Evolutionary conservation across 2,329 filamentous ascomycete genomes (phyloP).

Genomic region (Gremmenia infestans): DNA sequence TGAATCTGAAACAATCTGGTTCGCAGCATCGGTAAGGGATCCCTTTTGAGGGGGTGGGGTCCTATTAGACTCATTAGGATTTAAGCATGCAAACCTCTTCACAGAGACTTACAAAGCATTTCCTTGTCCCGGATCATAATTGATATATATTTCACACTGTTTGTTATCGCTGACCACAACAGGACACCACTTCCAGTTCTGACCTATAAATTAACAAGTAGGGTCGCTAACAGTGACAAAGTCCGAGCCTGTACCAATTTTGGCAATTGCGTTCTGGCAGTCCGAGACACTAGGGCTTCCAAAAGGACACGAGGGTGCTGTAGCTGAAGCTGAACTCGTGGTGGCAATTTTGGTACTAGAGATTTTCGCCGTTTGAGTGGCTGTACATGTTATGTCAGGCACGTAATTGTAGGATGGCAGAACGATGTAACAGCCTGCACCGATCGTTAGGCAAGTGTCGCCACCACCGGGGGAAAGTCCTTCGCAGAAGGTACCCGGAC

Average conservation of each 20-base stretch:
- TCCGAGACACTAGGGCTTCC: background rate
- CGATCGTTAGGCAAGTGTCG: background rate
- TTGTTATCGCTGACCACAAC: background rate
- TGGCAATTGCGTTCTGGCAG: background rate
- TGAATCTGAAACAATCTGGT: background rate
- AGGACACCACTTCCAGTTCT: background rate
- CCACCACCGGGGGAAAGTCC: background rate
- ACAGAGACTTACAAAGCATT: background rate
- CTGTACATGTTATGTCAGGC: background rate
- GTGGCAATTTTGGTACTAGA: background rate
- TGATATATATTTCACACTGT: background rate
- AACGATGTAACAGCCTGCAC: background rate
- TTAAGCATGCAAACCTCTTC: background rate
- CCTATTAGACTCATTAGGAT: background rate
- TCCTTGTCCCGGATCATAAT: background rate
- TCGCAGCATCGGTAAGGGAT: background rate
- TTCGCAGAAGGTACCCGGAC: background rate
- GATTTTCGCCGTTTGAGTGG: no score
- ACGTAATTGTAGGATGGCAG: background rate
- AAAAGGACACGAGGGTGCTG: background rate
- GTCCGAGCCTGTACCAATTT: background rate
- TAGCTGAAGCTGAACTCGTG: background rate
- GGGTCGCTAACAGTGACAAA: background rate
- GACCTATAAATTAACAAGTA: background rate
- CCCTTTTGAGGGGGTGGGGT: background rate